Percentiles rank a stretch among this genome's conserved stretches.
These are phyloP conservation scores for Amanita rubescens DNA, from an alignment of 768 basidiomycete genomes.

Conservation along the genomic window DNA sequence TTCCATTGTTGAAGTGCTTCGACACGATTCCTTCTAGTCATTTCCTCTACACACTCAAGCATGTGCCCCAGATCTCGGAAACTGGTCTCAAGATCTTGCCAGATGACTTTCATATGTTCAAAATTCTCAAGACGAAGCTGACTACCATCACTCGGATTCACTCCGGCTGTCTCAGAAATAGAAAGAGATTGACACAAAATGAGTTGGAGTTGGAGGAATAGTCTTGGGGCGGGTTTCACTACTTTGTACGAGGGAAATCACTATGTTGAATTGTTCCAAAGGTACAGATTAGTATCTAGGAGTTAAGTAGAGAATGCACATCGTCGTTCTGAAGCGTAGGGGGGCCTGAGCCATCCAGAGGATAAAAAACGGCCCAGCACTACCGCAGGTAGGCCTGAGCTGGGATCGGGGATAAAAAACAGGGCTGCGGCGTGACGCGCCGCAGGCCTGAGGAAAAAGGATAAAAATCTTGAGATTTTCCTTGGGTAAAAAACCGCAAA, in stretches of 20 bases:
- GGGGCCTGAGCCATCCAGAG: neutral
- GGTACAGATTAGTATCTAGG: no score
- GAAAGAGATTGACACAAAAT: no score
- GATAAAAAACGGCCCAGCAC: neutral
- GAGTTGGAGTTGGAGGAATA: no score
- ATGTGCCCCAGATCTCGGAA: neutral
- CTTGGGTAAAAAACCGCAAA: neutral
- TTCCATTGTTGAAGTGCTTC: no score
- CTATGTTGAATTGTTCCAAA: no score
- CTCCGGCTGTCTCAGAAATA: no score
- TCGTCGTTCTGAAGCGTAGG: neutral
- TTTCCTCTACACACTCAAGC: neutral
- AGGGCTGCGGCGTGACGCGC: neutral
- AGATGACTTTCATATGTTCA: neutral
- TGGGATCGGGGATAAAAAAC: neutral
- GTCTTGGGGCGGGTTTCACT: no score
- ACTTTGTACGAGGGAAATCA: no score
- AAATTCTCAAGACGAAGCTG: neutral
- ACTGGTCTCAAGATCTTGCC: neutral
- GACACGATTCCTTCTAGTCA: no score
- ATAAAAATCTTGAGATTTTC: neutral
- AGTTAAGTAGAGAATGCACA: neutral
- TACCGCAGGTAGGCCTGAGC: neutral
- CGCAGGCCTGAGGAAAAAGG: conserved; percentile 1
- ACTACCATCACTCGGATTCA: no score